These are phyloP conservation scores for Pythium aquatile DNA, from an alignment of 352 stramenopile genomes.

Conservation along the genomic window DNA sequence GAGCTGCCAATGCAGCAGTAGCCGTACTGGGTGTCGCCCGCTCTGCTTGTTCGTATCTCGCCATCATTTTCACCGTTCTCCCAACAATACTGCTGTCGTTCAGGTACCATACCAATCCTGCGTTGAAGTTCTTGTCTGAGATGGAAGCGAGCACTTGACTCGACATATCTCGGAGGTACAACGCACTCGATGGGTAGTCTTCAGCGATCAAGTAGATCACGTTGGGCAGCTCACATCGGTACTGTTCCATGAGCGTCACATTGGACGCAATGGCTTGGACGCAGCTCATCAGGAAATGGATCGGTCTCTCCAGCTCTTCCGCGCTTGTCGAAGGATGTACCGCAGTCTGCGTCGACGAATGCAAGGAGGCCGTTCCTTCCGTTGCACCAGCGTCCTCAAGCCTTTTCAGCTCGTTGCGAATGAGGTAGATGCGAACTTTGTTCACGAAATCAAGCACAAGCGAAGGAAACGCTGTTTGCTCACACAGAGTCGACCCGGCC, in stretches of 20 bases:
- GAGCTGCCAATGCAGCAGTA: slow-evolving; percentile 29
- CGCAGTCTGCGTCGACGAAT: not conserved
- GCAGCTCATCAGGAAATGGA: slow-evolving; percentile 64
- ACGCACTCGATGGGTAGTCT: slow-evolving; percentile 48
- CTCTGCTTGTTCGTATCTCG: slow-evolving; percentile 31
- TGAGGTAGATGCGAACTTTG: slow-evolving; percentile 44
- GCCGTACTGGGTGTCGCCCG: slow-evolving; percentile 38
- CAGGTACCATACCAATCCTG: slow-evolving; percentile 73
- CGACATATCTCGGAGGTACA: slow-evolving; percentile 50
- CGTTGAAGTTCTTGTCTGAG: slow-evolving; percentile 64
- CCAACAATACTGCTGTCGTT: slow-evolving; percentile 58
- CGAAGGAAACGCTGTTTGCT: slow-evolving; percentile 69
- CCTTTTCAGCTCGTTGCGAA: slow-evolving; percentile 44
- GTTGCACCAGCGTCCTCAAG: slow-evolving; percentile 17
- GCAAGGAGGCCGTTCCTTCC: not conserved
- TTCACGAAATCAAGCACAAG: slow-evolving; percentile 64
- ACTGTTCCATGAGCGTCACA: slow-evolving; percentile 50
- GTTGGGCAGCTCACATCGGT: slow-evolving; percentile 70
- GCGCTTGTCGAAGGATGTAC: slow-evolving; percentile 6
- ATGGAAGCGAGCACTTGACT: slow-evolving; percentile 45
- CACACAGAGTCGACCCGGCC: slow-evolving; percentile 45
- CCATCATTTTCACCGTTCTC: slow-evolving; percentile 47
- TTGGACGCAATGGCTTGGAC: slow-evolving; percentile 56
- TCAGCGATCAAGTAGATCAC: slow-evolving; percentile 59
- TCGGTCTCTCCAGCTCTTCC: slow-evolving; percentile 33